Percentiles rank a stretch among this genome's conserved stretches.
These are phyloP conservation scores for Cladorrhinum samala DNA, from an alignment of 495 filamentous ascomycete species.

Conservation along the genomic window DNA sequence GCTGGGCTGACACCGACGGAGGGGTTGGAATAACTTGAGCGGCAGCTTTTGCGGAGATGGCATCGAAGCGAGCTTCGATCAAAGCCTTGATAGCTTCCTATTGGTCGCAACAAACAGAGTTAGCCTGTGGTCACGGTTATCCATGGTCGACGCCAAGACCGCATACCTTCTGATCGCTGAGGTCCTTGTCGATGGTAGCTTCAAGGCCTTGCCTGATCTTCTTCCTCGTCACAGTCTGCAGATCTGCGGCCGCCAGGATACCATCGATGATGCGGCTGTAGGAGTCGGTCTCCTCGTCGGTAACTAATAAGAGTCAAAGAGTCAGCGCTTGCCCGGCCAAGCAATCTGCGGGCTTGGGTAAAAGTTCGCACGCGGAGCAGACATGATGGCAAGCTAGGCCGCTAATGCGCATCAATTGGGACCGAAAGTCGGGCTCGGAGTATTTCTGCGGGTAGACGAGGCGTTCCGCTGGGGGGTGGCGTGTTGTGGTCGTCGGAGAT, in stretches of 20 bases:
- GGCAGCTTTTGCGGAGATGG: slow-evolving; percentile 47
- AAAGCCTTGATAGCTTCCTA: slow-evolving; percentile 75
- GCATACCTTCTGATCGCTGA: slow-evolving; percentile 78
- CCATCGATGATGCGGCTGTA: slow-evolving; percentile 85
- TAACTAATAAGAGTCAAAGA: slow-evolving; percentile 42
- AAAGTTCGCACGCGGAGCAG: slow-evolving; percentile 18
- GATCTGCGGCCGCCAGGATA: slow-evolving; percentile 77
- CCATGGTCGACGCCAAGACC: slow-evolving; percentile 1
- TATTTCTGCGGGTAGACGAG: neutral
- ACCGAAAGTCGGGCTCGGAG: neutral
- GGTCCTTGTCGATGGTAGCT: slow-evolving; percentile 63
- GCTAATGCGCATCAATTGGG: slow-evolving; percentile 20
- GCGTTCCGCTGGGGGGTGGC: slow-evolving; percentile 1
- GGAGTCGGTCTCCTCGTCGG: slow-evolving; percentile 56
- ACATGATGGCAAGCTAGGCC: slow-evolving; percentile 19
- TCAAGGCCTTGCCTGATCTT: slow-evolving; percentile 83
- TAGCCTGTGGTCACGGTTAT: neutral
- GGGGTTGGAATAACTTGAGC: slow-evolving; percentile 28
- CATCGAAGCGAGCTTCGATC: slow-evolving; percentile 88
- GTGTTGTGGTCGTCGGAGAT: neutral
- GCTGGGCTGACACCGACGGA: slow-evolving; percentile 23
- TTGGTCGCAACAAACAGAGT: neutral
- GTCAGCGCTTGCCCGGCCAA: slow-evolving; percentile 13
- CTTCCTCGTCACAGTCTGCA: slow-evolving; percentile 88
- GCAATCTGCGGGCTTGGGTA: neutral